These are phyloP conservation scores for Nyssa sinensis DNA, from an alignment of 148 eudicot species.

Conservation along the genomic window DNA sequence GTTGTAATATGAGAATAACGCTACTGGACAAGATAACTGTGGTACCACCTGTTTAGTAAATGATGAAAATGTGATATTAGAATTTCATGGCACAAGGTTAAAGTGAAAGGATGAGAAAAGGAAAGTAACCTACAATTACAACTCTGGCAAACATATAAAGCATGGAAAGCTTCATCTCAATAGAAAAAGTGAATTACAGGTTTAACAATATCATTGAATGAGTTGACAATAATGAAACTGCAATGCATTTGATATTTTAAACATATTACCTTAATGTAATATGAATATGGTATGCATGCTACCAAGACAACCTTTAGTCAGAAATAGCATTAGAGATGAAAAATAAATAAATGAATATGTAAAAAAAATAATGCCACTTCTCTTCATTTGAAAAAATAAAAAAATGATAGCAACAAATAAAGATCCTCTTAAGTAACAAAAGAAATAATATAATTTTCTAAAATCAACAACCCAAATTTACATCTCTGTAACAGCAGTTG, in stretches of 20 bases:
- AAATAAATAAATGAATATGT: background rate
- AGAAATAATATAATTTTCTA: background rate
- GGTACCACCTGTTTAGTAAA: slow-evolving; percentile 63
- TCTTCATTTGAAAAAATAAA: background rate
- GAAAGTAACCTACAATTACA: background rate
- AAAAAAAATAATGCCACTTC: background rate
- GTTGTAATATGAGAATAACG: slow-evolving; percentile 84
- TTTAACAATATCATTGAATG: background rate
- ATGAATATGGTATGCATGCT: background rate
- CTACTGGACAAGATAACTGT: slow-evolving; percentile 79
- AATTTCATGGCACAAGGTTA: background rate
- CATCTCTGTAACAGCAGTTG: no score
- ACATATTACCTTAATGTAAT: background rate
- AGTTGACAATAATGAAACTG: background rate
- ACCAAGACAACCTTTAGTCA: background rate
- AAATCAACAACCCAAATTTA: background rate
- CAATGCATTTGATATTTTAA: no score
- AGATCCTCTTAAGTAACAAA: background rate
- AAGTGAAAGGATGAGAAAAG: background rate
- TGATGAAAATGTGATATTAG: slow-evolving; percentile 6
- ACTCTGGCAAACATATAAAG: background rate
- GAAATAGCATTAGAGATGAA: background rate
- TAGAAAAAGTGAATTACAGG: slow-evolving; percentile 6
- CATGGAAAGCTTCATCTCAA: no score
- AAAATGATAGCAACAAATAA: background rate